phyloP scores from a whole-genome alignment of 2,329 filamentous ascomycete species.

The Microdochium trichocladiopsis region DNA sequence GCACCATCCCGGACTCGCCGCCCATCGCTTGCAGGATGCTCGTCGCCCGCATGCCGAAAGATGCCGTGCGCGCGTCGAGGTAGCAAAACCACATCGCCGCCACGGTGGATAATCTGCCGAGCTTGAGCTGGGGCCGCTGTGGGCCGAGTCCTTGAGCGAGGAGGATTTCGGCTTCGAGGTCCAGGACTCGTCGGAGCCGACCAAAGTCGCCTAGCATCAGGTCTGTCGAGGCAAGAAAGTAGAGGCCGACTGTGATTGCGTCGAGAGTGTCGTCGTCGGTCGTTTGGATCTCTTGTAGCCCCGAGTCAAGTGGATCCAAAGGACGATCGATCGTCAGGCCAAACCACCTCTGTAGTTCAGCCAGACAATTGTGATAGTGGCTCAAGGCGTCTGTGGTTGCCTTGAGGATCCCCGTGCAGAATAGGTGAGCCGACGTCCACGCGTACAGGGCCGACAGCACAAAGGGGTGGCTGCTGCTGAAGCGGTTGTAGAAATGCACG shows the following conservation, averaged over 20 bases:
- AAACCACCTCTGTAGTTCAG: not conserved
- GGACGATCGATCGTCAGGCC: not conserved
- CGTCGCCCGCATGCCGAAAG: not conserved
- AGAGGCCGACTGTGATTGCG: not conserved
- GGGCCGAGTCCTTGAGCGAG: too few species aligned
- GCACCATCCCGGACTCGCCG: not conserved
- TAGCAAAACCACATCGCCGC: slow-evolving; percentile 1
- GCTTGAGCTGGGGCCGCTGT: too few species aligned
- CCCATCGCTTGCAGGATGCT: slow-evolving; percentile 1
- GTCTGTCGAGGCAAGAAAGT: slow-evolving; percentile 1
- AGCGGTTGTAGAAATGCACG: slow-evolving; percentile 2
- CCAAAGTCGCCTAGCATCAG: not conserved
- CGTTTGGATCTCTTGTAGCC: too few species aligned
- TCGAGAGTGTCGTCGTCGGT: not conserved
- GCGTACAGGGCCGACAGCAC: slow-evolving; percentile 1
- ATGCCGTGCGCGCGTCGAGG: not conserved
- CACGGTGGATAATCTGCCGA: not conserved
- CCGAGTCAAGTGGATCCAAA: too few species aligned
- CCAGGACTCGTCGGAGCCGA: not conserved
- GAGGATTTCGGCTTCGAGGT: not conserved
- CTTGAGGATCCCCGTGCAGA: not conserved
- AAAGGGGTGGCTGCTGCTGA: slow-evolving; percentile 1
- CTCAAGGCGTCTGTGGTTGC: not conserved
- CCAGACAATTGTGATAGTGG: slow-evolving; percentile 1
- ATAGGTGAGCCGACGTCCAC: slow-evolving; percentile 1